Evolutionary conservation across 305 asterid genomes (phyloP).

Genomic region (Nicotiana rustica): DNA sequence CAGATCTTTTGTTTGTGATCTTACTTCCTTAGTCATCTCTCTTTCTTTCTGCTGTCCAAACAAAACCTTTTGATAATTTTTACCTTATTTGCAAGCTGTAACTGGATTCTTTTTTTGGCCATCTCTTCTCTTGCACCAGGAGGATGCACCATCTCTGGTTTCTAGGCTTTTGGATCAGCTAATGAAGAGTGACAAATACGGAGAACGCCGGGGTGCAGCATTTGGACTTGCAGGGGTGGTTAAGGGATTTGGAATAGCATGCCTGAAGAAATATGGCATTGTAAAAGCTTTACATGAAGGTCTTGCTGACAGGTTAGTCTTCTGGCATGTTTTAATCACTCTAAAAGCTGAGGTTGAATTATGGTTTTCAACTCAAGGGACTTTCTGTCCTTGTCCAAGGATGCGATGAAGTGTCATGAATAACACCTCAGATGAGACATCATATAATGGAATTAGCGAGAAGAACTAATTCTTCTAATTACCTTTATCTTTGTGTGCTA

Average conservation of each 20-base stretch:
- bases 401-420: conserved; percentile 24
- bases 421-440: conserved; percentile 18
- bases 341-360: neutral
- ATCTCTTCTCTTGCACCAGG: conserved; percentile 54
- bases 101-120: conserved; percentile 22
- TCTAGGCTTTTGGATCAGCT: conserved; percentile 84
- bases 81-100: conserved; percentile 15
- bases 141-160: conserved; percentile 86
- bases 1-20: conserved; percentile 1
- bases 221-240: conserved; percentile 98
- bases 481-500: conserved; percentile 23
- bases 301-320: conserved; percentile 82
- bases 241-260: conserved; percentile 89
- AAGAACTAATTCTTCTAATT: conserved; percentile 24
- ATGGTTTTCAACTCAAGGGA: neutral
- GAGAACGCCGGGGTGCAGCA: conserved; percentile 99
- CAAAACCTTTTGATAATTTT: neutral
- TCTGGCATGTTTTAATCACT: conserved; percentile 27
- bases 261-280: conserved; percentile 84
- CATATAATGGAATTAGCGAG: neutral
- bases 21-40: neutral
- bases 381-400: conserved; percentile 11
- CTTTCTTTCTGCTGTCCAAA: conserved; percentile 5
- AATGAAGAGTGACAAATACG: conserved; percentile 97
- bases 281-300: conserved; percentile 71